Evolutionary conservation across 31 red algal genomes (phyloP), one percentile per base, ranked within the genome.

Genomic region (Odonthalia washingtoniensis): DNA sequence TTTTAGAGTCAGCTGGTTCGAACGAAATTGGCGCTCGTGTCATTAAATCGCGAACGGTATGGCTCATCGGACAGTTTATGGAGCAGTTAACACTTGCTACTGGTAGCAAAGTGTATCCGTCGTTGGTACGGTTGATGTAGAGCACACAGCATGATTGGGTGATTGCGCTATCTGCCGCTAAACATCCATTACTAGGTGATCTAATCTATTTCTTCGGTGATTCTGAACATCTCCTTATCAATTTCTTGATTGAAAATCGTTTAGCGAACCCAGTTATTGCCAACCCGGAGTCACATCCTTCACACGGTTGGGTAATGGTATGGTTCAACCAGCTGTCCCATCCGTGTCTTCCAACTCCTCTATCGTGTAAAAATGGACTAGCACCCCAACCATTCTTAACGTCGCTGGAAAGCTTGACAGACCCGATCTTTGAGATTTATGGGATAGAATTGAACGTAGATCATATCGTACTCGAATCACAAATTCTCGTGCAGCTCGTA

Each of bases 251-350:
- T 35, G 31, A 34, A 12, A 30, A 31, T 46, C n/a, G 28, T 36
- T 26, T 90, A 5, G 18, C 75, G 3, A 49, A 18, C 32, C 90
- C 90, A 4, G 75, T 87, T 40, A 46, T 93, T 35, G 87, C 90
- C 44, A 82, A 87, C 37, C 83, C 90, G 46, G 64, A 80, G 5
- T 34, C 64, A 14, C 90, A 86, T 67, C 66, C 75, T 27, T 75
- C 83, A 1, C 90, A 87, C 32, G 83, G 83, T 41, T 93, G 90
- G 90, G 62, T 86, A 70, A 80, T 37, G 90, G 90, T 44, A 93
- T 93, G 90, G 90, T 87, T 60, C 83, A 93, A 74, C 90, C 90
- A 31, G 90, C 90, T 30, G 64, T 93, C 24, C 33, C 87, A 34
- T 82, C 90, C 1, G 26, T 93, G 3, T 61, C 32, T 35, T 65